Percentiles rank a stretch among this genome's conserved stretches.
phyloP scores from a whole-genome alignment of 352 stramenopile genomes.

The Bremia lactucae region DNA sequence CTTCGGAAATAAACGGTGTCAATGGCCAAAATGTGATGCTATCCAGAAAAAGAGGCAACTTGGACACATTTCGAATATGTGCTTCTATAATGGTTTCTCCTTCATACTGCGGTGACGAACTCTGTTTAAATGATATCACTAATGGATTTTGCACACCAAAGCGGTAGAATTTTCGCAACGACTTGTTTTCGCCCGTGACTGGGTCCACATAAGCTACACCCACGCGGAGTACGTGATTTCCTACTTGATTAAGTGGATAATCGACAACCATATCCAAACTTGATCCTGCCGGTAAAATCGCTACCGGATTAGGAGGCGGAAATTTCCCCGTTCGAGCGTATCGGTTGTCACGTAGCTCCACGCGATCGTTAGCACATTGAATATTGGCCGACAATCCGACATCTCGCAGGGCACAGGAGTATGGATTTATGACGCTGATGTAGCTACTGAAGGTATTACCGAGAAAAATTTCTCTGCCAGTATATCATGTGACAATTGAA shows the following conservation, averaged over 20 bases:
- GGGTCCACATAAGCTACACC: conserved; percentile 70
- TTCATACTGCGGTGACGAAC: conserved; percentile 10
- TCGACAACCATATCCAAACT: conserved; percentile 89
- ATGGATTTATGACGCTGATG: conserved; percentile 88
- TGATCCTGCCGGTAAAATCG: conserved; percentile 47
- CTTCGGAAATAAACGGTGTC: conserved; percentile 43
- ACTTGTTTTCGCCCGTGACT: conserved; percentile 69
- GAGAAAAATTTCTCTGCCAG: conserved; percentile 80
- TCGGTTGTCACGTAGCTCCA: conserved; percentile 72
- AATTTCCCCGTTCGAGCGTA: conserved; percentile 53
- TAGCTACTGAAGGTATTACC: conserved; percentile 90
- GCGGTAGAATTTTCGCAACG: conserved; percentile 86
- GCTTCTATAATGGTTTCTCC: conserved; percentile 61
- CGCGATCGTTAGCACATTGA: conserved; percentile 72
- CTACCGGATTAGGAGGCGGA: conserved; percentile 65
- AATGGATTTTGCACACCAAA: conserved; percentile 87
- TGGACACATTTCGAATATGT: conserved; percentile 76
- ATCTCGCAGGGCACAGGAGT: conserved; percentile 64
- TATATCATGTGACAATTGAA: conserved; percentile 7
- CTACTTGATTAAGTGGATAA: conserved; percentile 82
- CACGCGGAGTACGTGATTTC: conserved; percentile 77
- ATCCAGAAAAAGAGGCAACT: conserved; percentile 69
- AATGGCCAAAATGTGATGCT: conserved; percentile 68
- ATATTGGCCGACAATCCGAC: conserved; percentile 78
- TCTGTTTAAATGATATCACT: conserved; percentile 79